Base-by-base conservation (phyloP, 2,329 filamentous ascomycete species). In the Fusarium sp. region DNA sequence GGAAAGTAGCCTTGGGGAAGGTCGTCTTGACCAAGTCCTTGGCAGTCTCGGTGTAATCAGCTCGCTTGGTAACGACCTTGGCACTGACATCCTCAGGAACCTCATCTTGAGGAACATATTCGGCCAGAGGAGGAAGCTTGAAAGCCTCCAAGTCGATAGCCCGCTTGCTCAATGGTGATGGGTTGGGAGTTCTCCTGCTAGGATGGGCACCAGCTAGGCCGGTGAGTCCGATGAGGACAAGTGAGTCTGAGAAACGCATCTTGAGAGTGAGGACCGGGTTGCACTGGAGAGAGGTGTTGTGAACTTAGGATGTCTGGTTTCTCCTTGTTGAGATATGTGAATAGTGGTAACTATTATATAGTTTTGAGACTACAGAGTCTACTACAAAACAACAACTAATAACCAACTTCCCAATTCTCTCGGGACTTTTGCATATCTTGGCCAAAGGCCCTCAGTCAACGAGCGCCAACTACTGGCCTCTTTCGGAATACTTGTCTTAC, bases 21-120 rank as follows among this genome's bases (percentile, higher is more conserved):
- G 74, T 53, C 9, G 71, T 75, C 75, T 82, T 80, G 36, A 84
- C 77, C 32, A 83, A 70, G n/a, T 79, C 79, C 6, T 75, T 80
- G 4, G 83, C 83, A 15, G 80, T 79, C 38, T 81, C 77, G 20
- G 83, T 75, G 48, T 83, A 83, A 26, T 76, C 74, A 10, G 69
- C 76, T 34, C 77, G 74, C 57, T 69, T 74, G 5, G 24, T 15
- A 11, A 59, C 42, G 19, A 70, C 38, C 17, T 53, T 44, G 57
- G 74, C 75, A 34, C 77, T 55, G 11, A 65, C 48, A 23, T 67
- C 61, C 10, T 68, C 62, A 17, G 68, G 50, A 12, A 74, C 62
- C 8, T 69, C 40, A 1, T 68, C 57, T 9, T 70, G 65, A 19
- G 63, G 19, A 3, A 71, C 69, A 40, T 80, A 80, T 19, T 74